These are phyloP conservation scores for Phytophthora palmivora DNA, from an alignment of 352 stramenopile genomes.

Conservation along the genomic window DNA sequence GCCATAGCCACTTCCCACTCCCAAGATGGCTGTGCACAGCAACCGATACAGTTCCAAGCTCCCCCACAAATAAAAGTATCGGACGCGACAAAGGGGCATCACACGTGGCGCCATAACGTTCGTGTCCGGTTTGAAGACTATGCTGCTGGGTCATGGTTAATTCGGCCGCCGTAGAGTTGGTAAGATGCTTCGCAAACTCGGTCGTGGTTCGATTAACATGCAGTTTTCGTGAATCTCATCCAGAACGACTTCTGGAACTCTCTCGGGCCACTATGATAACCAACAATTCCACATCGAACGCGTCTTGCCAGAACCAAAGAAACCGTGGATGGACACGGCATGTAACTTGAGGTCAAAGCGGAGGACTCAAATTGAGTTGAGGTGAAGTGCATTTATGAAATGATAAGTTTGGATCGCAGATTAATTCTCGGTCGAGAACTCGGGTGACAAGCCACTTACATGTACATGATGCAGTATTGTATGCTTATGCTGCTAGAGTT, in stretches of 20 bases:
- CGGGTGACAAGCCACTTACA: no score
- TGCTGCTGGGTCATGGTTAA: slow-evolving; percentile 69
- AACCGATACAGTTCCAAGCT: slow-evolving; percentile 68
- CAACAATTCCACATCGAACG: slow-evolving; percentile 47
- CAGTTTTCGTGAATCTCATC: slow-evolving; percentile 51
- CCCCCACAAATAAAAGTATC: no score
- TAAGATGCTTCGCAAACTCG: slow-evolving; percentile 70
- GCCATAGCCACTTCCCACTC: slow-evolving; percentile 51
- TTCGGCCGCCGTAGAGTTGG: slow-evolving; percentile 60
- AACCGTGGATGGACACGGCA: slow-evolving; percentile 64
- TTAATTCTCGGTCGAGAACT: no score
- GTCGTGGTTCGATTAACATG: slow-evolving; percentile 73
- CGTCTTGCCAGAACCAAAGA: slow-evolving; percentile 53
- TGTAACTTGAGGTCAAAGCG: no score
- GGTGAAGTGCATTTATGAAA: no score
- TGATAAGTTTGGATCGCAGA: no score
- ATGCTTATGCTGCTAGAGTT: not conserved
- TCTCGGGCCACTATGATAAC: slow-evolving; percentile 62
- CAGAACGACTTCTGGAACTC: no score
- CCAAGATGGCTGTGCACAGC: slow-evolving; percentile 58
- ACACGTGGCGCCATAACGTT: slow-evolving; percentile 46
- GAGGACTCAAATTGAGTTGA: no score
- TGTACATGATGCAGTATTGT: no score
- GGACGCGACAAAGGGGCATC: slow-evolving; percentile 24
- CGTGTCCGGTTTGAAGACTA: slow-evolving; percentile 35